phyloP scores from a whole-genome alignment of 1,139 yeast species.

The Pichia sp. region DNA sequence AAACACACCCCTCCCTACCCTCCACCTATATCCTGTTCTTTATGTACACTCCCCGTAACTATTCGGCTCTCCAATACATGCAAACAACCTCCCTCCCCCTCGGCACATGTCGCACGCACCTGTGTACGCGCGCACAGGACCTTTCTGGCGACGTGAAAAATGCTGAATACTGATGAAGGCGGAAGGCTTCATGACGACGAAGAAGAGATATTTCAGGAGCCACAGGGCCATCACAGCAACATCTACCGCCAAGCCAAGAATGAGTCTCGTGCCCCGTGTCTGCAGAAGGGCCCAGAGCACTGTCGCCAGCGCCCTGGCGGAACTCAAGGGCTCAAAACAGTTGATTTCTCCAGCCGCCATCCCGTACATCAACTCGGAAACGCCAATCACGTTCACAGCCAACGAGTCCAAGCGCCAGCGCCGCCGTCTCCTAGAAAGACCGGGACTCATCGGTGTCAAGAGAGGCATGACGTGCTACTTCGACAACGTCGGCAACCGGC shows the following conservation, averaged over 20 bases:
- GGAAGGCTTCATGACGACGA: too few relatives aligned
- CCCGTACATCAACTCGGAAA: conserved; percentile 43
- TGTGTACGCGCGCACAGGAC: background rate
- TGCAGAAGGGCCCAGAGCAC: conserved; percentile 13
- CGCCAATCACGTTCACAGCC: conserved; percentile 50
- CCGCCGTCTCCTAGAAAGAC: conserved; percentile 65
- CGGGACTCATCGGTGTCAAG: conserved; percentile 81
- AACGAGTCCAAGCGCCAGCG: conserved; percentile 57
- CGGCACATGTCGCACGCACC: background rate
- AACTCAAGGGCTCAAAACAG: conserved; percentile 14
- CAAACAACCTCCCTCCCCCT: background rate
- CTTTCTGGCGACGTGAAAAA: background rate
- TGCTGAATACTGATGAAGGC: background rate
- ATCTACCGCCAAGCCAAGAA: background rate
- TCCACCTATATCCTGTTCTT: background rate
- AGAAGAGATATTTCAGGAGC: too few relatives aligned
- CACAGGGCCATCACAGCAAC: background rate
- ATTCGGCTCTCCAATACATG: background rate
- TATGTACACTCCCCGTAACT: conserved; percentile 18
- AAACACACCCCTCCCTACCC: too few relatives aligned
- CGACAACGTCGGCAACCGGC: conserved; percentile 61
- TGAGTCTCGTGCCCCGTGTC: conserved; percentile 9
- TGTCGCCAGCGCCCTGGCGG: conserved; percentile 6
- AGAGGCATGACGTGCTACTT: conserved; percentile 90
- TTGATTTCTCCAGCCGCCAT: conserved; percentile 45